phyloP scores from a whole-genome alignment of 805 yeast species.

The Wickerhamiella slavikovae region DNA sequence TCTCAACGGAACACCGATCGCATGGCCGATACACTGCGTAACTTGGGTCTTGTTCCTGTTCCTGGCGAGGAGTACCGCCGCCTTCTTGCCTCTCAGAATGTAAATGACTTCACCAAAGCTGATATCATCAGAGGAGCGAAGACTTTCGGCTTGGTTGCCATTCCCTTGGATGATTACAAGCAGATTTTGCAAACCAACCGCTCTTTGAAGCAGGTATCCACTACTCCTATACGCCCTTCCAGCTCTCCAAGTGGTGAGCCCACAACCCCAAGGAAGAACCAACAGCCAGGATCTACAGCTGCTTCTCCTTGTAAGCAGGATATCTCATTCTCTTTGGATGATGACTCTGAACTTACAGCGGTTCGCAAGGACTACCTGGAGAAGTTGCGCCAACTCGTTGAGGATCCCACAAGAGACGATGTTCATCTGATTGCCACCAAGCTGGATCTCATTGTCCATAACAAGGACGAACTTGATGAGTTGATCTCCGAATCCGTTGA shows the following conservation, averaged over 20 bases:
- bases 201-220: neutral
- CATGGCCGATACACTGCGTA: conserved; percentile 14
- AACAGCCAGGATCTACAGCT: too few species aligned
- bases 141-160: conserved; percentile 23
- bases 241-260: neutral
- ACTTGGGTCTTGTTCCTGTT: conserved; percentile 18
- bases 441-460: conserved; percentile 8
- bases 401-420: conserved; percentile 15
- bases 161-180: conserved; percentile 26
- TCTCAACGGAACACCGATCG: conserved; percentile 10
- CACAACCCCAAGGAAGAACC: too few species aligned
- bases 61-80: conserved; percentile 18
- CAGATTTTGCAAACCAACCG: conserved; percentile 13
- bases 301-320: too few species aligned
- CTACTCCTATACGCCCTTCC: neutral
- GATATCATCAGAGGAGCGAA: conserved; percentile 21
- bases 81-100: conserved; percentile 14
- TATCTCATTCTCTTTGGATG: too few species aligned
- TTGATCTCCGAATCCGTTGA: conserved; percentile 3
- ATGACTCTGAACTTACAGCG: conserved; percentile 8
- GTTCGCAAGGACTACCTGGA: conserved; percentile 17
- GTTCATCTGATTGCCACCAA: conserved; percentile 11
- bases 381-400: conserved; percentile 14
- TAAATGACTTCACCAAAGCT: conserved; percentile 16
- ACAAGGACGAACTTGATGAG: conserved; percentile 4